Percentiles rank a stretch among this genome's conserved stretches.
Conservation (phyloP, 2,329 filamentous ascomycete genomes). For the Ceratocystis harringtonii region DNA sequence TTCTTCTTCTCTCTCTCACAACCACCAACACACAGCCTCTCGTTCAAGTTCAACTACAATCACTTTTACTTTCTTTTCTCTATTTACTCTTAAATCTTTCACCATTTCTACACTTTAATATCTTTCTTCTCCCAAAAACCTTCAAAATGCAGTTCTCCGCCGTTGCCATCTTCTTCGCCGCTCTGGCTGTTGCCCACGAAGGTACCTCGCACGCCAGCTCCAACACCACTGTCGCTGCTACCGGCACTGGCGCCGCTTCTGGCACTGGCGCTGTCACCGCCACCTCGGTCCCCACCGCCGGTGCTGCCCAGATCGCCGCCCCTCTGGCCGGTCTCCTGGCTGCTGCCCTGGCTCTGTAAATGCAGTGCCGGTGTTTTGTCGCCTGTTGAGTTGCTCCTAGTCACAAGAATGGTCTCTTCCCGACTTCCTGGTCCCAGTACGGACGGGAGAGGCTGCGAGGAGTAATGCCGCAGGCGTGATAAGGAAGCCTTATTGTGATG, state of each 20-base stretch:
- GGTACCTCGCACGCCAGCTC: background rate
- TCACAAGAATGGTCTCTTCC: background rate
- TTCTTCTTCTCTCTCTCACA: background rate
- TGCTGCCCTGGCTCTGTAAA: constrained; percentile 17
- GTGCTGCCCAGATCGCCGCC: constrained; percentile 16
- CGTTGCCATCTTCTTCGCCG: constrained; percentile 16
- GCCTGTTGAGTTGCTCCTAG: too few relatives aligned
- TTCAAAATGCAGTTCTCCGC: constrained; percentile 17
- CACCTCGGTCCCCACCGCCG: constrained; percentile 16
- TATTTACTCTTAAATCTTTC: constrained; percentile 6
- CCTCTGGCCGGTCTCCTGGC: constrained; percentile 16
- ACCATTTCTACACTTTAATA: constrained; percentile 17
- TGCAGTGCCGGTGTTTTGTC: background rate
- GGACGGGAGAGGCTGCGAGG: background rate
- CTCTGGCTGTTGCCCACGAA: constrained; percentile 9
- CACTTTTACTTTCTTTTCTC: constrained; percentile 11
- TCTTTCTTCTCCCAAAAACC: background rate
- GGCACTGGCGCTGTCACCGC: constrained; percentile 13
- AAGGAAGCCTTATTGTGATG: background rate
- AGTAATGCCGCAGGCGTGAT: background rate
- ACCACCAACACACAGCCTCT: constrained; percentile 14
- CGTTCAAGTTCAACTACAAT: constrained; percentile 18
- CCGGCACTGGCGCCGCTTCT: constrained; percentile 15
- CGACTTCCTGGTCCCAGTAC: constrained; percentile 2
- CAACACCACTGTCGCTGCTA: constrained; percentile 13